Conservation (phyloP, 106 monocot species). For the Chionographis japonica region DNA sequence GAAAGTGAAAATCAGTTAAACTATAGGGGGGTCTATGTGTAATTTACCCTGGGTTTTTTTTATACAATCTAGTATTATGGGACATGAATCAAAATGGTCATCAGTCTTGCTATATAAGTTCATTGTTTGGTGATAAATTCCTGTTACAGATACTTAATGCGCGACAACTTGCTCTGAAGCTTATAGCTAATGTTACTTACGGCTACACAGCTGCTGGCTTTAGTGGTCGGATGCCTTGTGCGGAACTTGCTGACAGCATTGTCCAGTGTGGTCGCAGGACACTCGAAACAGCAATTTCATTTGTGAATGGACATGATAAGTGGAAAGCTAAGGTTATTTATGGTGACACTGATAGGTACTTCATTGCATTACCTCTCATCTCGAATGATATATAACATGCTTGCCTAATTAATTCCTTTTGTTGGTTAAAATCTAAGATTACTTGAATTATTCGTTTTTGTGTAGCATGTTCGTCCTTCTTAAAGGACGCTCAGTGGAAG, state of each 20-base stretch:
- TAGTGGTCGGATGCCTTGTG: constrained; percentile 98
- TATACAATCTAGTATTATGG: too few relatives aligned
- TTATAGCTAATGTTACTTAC: constrained; percentile 97
- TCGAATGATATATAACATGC: not conserved
- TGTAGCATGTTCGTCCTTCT: constrained; percentile 94
- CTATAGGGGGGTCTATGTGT: too few relatives aligned
- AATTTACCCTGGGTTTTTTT: too few relatives aligned
- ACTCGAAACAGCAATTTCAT: constrained; percentile 83
- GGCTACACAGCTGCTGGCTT: constrained; percentile 99
- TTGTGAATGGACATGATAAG: constrained; percentile 60
- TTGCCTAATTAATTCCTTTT: not conserved
- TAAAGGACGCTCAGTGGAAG: constrained; percentile 62
- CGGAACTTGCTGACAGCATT: constrained; percentile 97
- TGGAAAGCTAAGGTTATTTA: constrained; percentile 95
- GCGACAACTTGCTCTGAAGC: constrained; percentile 92
- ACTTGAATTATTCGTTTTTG: constrained; percentile 8
- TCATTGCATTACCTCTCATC: constrained; percentile 1
- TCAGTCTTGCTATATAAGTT: not conserved
- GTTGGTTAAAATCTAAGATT: not conserved
- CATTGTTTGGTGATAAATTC: constrained; percentile 1
- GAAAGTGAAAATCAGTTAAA: too few relatives aligned
- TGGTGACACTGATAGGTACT: constrained; percentile 96
- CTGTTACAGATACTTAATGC: constrained; percentile 77
- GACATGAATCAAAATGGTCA: too few relatives aligned
- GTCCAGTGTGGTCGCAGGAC: constrained; percentile 96